A percentile compares a stretch with the other conserved stretches of the same genome.
Evolutionary conservation across 805 yeast genomes (phyloP).

Genomic region (Metschnikowia bowlesiae): DNA sequence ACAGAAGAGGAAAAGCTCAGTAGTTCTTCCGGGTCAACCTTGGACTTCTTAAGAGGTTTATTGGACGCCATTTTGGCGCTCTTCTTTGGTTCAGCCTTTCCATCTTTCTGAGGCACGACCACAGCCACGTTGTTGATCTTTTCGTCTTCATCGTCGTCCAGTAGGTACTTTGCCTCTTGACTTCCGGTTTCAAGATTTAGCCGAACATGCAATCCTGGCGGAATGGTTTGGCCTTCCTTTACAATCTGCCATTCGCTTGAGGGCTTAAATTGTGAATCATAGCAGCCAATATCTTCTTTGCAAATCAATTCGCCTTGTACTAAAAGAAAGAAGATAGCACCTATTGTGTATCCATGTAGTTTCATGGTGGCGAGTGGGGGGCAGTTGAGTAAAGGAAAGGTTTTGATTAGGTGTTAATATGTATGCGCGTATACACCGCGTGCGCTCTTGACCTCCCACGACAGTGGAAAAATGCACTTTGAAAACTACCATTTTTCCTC

Average conservation of each 20-base stretch:
- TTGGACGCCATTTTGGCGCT: not conserved
- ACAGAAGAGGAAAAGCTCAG: slow-evolving; percentile 12
- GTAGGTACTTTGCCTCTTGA: slow-evolving; percentile 63
- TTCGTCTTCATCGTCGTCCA: slow-evolving; percentile 21
- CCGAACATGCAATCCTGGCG: slow-evolving; percentile 75
- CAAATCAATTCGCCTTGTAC: not conserved
- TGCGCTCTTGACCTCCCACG: not conserved
- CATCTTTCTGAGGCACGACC: slow-evolving; percentile 1
- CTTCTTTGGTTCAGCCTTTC: slow-evolving; percentile 1
- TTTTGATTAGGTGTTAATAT: not conserved
- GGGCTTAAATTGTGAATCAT: slow-evolving; percentile 62
- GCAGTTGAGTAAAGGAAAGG: not conserved
- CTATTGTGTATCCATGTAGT: not conserved
- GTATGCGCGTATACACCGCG: not conserved
- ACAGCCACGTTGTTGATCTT: slow-evolving; percentile 11
- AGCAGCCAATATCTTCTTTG: slow-evolving; percentile 48
- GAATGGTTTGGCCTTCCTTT: slow-evolving; percentile 68
- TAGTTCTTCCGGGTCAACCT: slow-evolving; percentile 16
- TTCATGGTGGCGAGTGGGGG: not conserved
- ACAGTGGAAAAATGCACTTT: not conserved
- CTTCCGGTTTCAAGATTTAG: slow-evolving; percentile 68
- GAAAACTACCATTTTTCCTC: slow-evolving; percentile 75
- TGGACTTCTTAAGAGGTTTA: slow-evolving; percentile 2
- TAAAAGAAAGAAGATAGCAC: not conserved
- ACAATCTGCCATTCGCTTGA: slow-evolving; percentile 65